phyloP scores from a whole-genome alignment of 805 yeast genomes.

The Yarrowia sp. region DNA sequence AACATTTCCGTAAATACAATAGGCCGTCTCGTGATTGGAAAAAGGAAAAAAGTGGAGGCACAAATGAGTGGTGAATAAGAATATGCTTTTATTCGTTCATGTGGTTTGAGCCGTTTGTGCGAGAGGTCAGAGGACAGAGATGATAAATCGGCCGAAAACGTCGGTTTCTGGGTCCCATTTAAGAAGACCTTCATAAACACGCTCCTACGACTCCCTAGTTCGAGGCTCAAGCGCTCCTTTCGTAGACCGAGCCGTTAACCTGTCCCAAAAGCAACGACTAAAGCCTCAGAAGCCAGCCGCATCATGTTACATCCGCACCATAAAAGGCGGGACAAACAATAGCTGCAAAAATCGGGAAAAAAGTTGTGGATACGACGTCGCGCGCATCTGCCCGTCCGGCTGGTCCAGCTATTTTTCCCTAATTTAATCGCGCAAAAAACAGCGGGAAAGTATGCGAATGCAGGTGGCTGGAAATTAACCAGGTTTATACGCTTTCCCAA shows the following conservation, averaged over 20 bases:
- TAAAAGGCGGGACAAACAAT: not conserved
- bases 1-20: no score
- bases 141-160: no score
- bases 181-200: no score
- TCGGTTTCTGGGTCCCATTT: no score
- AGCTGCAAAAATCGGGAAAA: no score
- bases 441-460: not conserved
- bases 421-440: no score
- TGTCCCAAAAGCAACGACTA: not conserved
- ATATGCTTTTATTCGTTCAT: not conserved
- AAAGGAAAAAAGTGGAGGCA: not conserved
- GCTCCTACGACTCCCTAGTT: not conserved
- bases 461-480: not conserved
- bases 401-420: no score
- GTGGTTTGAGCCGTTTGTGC: not conserved
- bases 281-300: conserved; percentile 14
- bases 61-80: not conserved
- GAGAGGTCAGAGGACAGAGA: not conserved
- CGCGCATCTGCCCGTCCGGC: no score
- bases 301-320: not conserved
- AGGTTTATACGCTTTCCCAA: not conserved
- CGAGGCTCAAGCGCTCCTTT: no score
- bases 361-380: no score
- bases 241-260: no score
- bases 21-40: not conserved